Conservation (phyloP, 371 early-diverging fungal species). For the Actinomortierella wolfii region DNA sequence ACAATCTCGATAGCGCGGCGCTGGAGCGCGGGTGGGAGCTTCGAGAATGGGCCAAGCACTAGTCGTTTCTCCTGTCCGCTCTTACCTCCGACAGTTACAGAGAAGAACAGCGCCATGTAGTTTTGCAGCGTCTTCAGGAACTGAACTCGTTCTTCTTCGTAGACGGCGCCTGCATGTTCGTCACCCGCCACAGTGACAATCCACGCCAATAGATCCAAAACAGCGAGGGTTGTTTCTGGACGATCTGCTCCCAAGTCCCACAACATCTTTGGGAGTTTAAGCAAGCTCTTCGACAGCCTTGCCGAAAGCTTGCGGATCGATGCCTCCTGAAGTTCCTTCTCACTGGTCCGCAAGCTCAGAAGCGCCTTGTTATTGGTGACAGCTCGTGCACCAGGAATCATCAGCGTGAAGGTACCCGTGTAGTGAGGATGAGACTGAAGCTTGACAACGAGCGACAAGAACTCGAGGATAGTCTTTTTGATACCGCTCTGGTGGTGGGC, state of each 20-base stretch:
- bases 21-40: conserved; percentile 51
- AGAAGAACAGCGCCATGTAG: conserved; percentile 54
- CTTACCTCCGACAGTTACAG: conserved; percentile 48
- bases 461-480: conserved; percentile 21
- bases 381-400: conserved; percentile 23
- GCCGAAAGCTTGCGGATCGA: conserved; percentile 30
- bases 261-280: conserved; percentile 58
- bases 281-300: conserved; percentile 37
- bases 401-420: conserved; percentile 34
- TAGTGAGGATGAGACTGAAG: conserved; percentile 47
- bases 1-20: conserved; percentile 58
- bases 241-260: conserved; percentile 57
- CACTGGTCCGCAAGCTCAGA: conserved; percentile 15
- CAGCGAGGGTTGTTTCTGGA: conserved; percentile 54
- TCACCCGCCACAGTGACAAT: conserved; percentile 24
- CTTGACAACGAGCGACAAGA: conserved; percentile 41
- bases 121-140: conserved; percentile 49
- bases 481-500: conserved; percentile 25
- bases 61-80: conserved; percentile 36
- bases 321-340: conserved; percentile 21
- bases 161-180: conserved; percentile 23
- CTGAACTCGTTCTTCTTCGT: conserved; percentile 45
- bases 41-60: conserved; percentile 54
- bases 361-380: conserved; percentile 4
- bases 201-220: conserved; percentile 30